Conservation (phyloP, 1,284 basidiomycete species). For the Spongispora temasekensis region DNA sequence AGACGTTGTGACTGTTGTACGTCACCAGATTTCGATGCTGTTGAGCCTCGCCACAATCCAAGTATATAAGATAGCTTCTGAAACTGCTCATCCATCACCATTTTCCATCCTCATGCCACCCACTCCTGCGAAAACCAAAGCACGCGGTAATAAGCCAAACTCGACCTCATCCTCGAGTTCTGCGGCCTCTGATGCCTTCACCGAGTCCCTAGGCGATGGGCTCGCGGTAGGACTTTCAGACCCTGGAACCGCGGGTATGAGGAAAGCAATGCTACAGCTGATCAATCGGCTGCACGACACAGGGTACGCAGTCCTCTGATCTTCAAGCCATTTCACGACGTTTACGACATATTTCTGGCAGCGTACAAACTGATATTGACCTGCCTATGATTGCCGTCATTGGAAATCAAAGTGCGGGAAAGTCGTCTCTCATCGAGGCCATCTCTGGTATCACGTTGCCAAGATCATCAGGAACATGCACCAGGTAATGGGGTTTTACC, state of each 20-base stretch:
- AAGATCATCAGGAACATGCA: conserved; percentile 65
- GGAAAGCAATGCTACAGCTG: background rate
- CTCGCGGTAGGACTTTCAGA: too few species aligned
- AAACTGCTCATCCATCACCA: too few species aligned
- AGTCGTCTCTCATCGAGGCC: conserved; percentile 73
- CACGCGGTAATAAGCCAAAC: too few species aligned
- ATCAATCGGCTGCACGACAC: conserved; percentile 37
- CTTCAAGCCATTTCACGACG: background rate
- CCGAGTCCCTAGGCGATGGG: too few species aligned
- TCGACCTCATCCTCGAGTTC: too few species aligned
- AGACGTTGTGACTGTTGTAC: too few species aligned
- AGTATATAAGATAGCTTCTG: too few species aligned
- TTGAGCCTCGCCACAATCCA: too few species aligned
- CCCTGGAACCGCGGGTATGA: background rate
- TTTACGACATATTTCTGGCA: conserved; percentile 25
- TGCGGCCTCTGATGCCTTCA: too few species aligned
- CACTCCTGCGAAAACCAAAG: too few species aligned
- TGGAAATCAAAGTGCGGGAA: conserved; percentile 68
- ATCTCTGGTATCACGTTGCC: conserved; percentile 73
- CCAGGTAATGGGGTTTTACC: conserved; percentile 47
- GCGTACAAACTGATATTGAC: conserved; percentile 66
- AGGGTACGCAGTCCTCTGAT: conserved; percentile 41
- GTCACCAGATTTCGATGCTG: too few species aligned
- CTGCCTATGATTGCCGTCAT: conserved; percentile 70
- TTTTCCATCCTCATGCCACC: too few species aligned